These are phyloP conservation scores for Rhizoctonia solani DNA, from an alignment of 1,284 basidiomycete genomes.

Conservation along the genomic window DNA sequence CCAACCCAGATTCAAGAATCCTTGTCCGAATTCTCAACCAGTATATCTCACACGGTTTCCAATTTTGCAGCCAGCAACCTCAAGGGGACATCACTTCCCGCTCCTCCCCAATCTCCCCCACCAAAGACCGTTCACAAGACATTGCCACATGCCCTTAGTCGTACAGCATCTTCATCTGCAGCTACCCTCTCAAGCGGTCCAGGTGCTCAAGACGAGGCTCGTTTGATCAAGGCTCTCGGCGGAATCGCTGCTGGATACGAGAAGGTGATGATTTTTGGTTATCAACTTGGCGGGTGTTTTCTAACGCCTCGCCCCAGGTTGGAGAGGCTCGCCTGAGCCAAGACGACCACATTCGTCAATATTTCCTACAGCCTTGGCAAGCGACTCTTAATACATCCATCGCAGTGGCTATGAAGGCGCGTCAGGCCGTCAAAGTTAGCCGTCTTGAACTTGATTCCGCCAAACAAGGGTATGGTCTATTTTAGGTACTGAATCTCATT, in stretches of 20 bases:
- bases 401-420: constrained; percentile 85
- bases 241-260: constrained; percentile 86
- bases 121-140: constrained; percentile 81
- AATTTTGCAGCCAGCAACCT: constrained; percentile 88
- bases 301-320: constrained; percentile 52
- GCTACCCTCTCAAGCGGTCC: constrained; percentile 54
- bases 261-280: constrained; percentile 49
- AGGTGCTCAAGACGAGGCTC: constrained; percentile 58
- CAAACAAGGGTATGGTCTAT: constrained; percentile 56
- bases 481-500: background rate
- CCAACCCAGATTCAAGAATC: constrained; percentile 59
- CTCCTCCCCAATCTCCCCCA: constrained; percentile 56
- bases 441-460: constrained; percentile 78
- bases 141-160: constrained; percentile 88
- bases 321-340: constrained; percentile 83
- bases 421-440: constrained; percentile 83
- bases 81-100: constrained; percentile 85
- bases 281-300: background rate
- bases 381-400: constrained; percentile 80
- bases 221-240: constrained; percentile 75
- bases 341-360: constrained; percentile 72
- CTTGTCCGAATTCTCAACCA: constrained; percentile 68
- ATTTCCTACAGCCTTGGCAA: constrained; percentile 92
- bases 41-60: constrained; percentile 77
- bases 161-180: constrained; percentile 77